Percentiles rank a stretch among this genome's conserved stretches.
Conservation (phyloP, 192 early-diverging fungal species). For the Coemansia sp. region DNA sequence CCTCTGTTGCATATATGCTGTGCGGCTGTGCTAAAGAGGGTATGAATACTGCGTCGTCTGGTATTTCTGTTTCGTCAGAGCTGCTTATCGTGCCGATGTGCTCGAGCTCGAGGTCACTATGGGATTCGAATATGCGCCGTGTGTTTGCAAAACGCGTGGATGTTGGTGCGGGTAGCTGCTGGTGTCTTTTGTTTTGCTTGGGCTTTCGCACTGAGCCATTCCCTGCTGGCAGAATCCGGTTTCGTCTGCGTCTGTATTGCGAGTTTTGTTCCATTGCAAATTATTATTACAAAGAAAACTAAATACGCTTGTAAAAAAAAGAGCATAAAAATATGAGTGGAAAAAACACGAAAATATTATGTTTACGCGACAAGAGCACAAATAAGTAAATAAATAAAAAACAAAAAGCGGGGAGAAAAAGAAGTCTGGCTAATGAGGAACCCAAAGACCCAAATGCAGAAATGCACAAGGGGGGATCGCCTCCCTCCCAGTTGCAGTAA, state of each 20-base stretch:
- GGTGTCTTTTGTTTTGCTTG: background rate
- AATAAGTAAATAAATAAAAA: background rate
- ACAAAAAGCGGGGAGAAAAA: background rate
- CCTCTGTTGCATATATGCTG: background rate
- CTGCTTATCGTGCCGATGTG: background rate
- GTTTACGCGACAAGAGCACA: slow-evolving; percentile 2
- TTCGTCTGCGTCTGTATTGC: background rate
- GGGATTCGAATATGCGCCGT: background rate
- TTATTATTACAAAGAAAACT: background rate
- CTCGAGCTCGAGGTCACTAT: slow-evolving; percentile 5
- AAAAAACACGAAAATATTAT: background rate
- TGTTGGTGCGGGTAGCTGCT: background rate
- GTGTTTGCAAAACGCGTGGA: slow-evolving; percentile 1
- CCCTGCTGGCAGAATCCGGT: background rate
- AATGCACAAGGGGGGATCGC: background rate
- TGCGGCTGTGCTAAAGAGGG: background rate
- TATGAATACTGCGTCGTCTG: background rate
- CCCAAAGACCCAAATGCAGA: background rate
- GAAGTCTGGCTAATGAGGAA: background rate
- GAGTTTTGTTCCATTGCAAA: background rate
- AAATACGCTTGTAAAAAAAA: background rate
- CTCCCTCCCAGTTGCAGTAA: background rate
- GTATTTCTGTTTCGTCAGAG: background rate
- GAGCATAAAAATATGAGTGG: background rate
- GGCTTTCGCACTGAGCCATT: background rate